Conservation (phyloP, 2,329 filamentous ascomycete species). For the Diaporthe ampelina region DNA sequence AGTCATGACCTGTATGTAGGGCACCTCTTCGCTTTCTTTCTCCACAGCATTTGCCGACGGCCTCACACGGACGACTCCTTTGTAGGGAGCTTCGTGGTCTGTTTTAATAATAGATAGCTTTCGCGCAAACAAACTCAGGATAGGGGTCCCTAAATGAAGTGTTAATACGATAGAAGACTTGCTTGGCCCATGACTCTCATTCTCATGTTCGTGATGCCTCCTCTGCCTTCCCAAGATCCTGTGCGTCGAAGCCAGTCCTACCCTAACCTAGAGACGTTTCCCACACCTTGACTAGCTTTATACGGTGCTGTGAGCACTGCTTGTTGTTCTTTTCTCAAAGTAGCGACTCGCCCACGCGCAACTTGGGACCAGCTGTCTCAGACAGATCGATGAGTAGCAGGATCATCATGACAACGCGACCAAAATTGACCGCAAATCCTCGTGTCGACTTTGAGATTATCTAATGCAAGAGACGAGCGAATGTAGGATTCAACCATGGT, state of each 20-base stretch:
- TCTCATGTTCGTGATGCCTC: not conserved
- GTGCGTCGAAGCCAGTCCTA: not conserved
- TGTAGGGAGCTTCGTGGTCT: conserved; percentile 29
- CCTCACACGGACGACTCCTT: conserved; percentile 29
- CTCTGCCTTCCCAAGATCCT: not conserved
- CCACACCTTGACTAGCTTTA: not conserved
- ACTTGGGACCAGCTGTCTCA: not conserved
- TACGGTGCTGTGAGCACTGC: not conserved
- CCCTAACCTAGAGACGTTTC: not conserved
- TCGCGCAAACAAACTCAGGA: conserved; percentile 25
- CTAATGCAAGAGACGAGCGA: too few relatives aligned
- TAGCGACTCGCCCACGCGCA: too few relatives aligned
- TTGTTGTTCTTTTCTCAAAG: not conserved
- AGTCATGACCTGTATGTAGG: conserved; percentile 38
- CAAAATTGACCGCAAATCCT: too few relatives aligned
- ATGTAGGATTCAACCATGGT: too few relatives aligned
- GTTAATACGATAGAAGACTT: conserved; percentile 33
- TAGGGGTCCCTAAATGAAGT: conserved; percentile 26
- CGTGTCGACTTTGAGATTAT: too few relatives aligned
- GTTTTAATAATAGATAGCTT: conserved; percentile 31
- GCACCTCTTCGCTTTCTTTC: conserved; percentile 6
- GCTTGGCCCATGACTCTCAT: not conserved
- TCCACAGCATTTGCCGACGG: not conserved
- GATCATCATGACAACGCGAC: not conserved
- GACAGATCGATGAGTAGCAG: not conserved